Conservation (phyloP, 768 basidiomycete genomes). For the Lactifluus pinguis region DNA sequence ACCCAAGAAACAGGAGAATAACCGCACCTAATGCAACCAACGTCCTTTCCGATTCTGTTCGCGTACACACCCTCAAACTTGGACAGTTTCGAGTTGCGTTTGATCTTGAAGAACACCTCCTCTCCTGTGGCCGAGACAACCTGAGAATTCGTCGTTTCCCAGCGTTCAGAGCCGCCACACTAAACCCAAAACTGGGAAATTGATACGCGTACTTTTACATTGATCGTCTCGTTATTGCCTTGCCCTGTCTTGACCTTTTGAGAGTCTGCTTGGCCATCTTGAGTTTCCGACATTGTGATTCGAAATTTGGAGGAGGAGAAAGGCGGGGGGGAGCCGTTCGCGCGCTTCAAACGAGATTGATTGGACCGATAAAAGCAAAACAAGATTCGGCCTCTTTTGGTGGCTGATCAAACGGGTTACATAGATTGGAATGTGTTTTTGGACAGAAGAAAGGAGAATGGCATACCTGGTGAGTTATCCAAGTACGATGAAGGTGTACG, state of each 20-base stretch:
- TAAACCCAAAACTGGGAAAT: too few species aligned
- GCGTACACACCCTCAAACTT: slow-evolving; percentile 93
- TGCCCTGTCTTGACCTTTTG: slow-evolving; percentile 33
- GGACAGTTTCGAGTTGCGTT: slow-evolving; percentile 82
- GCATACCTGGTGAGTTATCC: background rate
- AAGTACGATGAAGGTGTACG: background rate
- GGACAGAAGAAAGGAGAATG: background rate
- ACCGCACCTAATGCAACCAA: slow-evolving; percentile 74
- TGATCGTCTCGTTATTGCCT: slow-evolving; percentile 62
- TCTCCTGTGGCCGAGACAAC: slow-evolving; percentile 70
- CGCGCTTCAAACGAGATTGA: background rate
- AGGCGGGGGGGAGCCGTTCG: background rate
- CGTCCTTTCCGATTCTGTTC: slow-evolving; percentile 85
- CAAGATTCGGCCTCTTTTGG: background rate
- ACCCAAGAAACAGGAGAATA: background rate
- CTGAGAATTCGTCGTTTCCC: slow-evolving; percentile 29
- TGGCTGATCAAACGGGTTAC: too few species aligned
- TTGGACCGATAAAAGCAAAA: background rate
- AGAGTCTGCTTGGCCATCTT: background rate
- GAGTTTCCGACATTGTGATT: slow-evolving; percentile 3
- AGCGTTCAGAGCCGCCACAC: slow-evolving; percentile 1
- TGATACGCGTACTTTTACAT: slow-evolving; percentile 54
- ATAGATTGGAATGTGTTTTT: background rate
- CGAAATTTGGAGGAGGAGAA: background rate
- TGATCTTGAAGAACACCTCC: slow-evolving; percentile 97